Evolutionary conservation across 1,284 basidiomycete genomes (phyloP).

Genomic region (Puccinia triticina): DNA sequence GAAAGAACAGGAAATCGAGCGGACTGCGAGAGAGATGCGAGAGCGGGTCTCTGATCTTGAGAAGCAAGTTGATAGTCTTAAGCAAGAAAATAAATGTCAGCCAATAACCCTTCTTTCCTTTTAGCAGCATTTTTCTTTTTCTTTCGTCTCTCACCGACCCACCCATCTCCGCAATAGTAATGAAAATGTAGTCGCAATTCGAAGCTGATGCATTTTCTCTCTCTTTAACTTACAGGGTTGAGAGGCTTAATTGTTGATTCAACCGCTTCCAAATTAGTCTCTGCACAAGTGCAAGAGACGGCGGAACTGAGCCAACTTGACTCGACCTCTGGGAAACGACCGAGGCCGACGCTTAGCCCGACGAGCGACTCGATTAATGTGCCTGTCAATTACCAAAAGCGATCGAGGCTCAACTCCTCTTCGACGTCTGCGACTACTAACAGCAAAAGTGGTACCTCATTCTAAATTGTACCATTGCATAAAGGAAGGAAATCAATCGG

Average conservation of each 20-base stretch:
- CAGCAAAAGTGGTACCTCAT: neutral
- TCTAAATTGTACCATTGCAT: neutral
- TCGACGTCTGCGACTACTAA: neutral
- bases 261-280: slow-evolving; percentile 31
- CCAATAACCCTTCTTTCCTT: neutral
- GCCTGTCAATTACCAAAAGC: slow-evolving; percentile 28
- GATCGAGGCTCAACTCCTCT: neutral
- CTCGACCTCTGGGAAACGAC: slow-evolving; percentile 2
- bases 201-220: neutral
- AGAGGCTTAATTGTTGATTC: slow-evolving; percentile 49
- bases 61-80: slow-evolving; percentile 48
- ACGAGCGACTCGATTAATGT: slow-evolving; percentile 26
- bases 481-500: neutral
- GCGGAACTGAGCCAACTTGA: slow-evolving; percentile 17
- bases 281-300: slow-evolving; percentile 14
- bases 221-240: slow-evolving; percentile 23
- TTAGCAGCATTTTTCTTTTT: neutral
- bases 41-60: slow-evolving; percentile 48
- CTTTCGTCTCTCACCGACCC: neutral
- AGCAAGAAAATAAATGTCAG: slow-evolving; percentile 52
- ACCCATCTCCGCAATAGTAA: neutral
- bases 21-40: slow-evolving; percentile 42
- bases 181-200: neutral
- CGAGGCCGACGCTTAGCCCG: neutral
- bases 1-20: slow-evolving; percentile 51